Conservation (phyloP, 2,329 filamentous ascomycete species). For the Magnaporthiopsis poae region DNA sequence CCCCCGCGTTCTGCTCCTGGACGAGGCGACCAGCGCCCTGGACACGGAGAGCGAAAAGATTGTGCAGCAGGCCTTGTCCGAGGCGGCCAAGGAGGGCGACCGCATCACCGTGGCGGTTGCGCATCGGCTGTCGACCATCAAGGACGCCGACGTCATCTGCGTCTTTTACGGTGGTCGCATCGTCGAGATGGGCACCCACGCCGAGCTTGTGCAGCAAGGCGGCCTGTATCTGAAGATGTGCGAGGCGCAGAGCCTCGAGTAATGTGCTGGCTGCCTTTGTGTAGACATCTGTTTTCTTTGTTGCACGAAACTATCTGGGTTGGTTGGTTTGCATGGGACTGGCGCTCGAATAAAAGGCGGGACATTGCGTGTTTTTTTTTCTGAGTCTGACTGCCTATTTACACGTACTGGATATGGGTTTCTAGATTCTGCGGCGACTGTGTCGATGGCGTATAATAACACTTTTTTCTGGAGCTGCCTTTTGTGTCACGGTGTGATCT, state of each 20-base stretch:
- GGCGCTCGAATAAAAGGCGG: constrained; percentile 24
- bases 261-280: background rate
- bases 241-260: background rate
- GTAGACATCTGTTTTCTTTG: background rate
- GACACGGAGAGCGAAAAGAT: constrained; percentile 60
- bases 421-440: background rate
- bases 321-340: constrained; percentile 47
- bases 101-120: constrained; percentile 60
- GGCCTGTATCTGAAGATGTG: constrained; percentile 57
- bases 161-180: constrained; percentile 54
- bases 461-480: background rate
- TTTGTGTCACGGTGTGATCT: too few species aligned
- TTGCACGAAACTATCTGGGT: background rate
- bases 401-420: background rate
- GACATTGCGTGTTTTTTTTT: background rate
- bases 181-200: constrained; percentile 53
- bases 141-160: constrained; percentile 58
- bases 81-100: constrained; percentile 33
- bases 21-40: constrained; percentile 73
- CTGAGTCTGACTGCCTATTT: background rate
- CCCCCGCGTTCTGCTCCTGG: constrained; percentile 74
- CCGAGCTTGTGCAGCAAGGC: constrained; percentile 44
- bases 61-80: constrained; percentile 49
- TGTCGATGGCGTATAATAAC: background rate
- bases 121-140: constrained; percentile 61